Percentiles rank a stretch among this genome's conserved stretches.
phyloP scores from a whole-genome alignment of 208 protist species.

The Trypanosomatidae sp. region DNA sequence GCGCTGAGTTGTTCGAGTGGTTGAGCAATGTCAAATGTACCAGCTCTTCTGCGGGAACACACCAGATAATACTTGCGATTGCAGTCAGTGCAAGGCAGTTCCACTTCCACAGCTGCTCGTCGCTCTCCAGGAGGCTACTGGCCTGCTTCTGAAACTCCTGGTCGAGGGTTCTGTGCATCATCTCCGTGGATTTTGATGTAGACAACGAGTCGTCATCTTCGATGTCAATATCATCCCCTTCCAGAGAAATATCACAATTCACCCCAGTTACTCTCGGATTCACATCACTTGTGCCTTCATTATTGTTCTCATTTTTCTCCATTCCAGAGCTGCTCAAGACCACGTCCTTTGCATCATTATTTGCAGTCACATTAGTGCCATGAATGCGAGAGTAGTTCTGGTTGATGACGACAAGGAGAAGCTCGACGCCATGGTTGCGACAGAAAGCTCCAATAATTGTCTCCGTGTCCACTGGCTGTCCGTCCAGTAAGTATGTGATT shows the following conservation, averaged over 20 bases:
- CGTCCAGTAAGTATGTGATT: conserved; percentile 59
- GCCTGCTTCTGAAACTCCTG: conserved; percentile 55
- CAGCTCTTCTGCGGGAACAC: conserved; percentile 55
- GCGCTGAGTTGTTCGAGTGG: conserved; percentile 30
- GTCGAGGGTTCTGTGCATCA: conserved; percentile 12
- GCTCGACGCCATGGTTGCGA: conserved; percentile 80
- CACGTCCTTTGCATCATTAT: not conserved
- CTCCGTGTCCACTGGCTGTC: conserved; percentile 34
- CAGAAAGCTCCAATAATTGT: conserved; percentile 72
- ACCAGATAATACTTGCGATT: conserved; percentile 61
- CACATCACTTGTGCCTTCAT: not conserved
- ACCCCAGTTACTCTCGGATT: not conserved
- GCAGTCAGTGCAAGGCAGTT: conserved; percentile 62
- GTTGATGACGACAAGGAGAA: conserved; percentile 83
- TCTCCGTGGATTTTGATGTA: not conserved
- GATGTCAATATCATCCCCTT: conserved; percentile 26
- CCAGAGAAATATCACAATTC: not conserved
- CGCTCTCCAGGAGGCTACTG: conserved; percentile 66
- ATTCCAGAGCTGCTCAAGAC: not conserved
- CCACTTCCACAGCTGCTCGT: conserved; percentile 84
- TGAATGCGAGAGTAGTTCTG: conserved; percentile 72
- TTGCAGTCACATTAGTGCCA: not conserved
- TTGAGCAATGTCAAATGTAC: conserved; percentile 49
- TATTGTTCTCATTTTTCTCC: not conserved
- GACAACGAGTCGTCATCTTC: conserved; percentile 12